These are phyloP conservation scores for Arthrobotrys sinensis DNA, from an alignment of 2,329 filamentous ascomycete species.

Conservation along the genomic window DNA sequence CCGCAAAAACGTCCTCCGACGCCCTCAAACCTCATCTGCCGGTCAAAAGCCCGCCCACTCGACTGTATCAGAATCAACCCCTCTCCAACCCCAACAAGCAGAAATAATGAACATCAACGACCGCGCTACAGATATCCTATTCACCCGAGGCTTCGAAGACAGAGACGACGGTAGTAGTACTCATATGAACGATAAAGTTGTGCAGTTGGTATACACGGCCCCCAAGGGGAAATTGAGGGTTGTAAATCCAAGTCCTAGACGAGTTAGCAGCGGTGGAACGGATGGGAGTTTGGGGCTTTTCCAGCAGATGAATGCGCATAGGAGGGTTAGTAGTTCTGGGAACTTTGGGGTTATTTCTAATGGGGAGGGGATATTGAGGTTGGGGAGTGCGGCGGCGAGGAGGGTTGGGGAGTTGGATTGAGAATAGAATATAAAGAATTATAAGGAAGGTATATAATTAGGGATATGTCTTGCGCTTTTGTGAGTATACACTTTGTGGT, in stretches of 20 bases:
- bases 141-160: slow-evolving; percentile 58
- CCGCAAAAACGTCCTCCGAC: slow-evolving; percentile 33
- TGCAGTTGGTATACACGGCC: slow-evolving; percentile 93
- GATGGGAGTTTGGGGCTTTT: slow-evolving; percentile 61
- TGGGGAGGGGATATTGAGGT: slow-evolving; percentile 40
- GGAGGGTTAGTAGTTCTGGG: slow-evolving; percentile 48
- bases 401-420: slow-evolving; percentile 51
- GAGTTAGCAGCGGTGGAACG: slow-evolving; percentile 50
- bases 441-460: neutral
- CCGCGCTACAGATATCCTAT: slow-evolving; percentile 64
- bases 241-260: slow-evolving; percentile 81
- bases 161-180: slow-evolving; percentile 65
- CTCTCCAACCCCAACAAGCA: slow-evolving; percentile 37
- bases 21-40: slow-evolving; percentile 32
- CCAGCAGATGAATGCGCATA: slow-evolving; percentile 33
- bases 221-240: slow-evolving; percentile 87
- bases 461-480: neutral
- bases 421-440: neutral
- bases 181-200: slow-evolving; percentile 64
- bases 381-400: slow-evolving; percentile 46
- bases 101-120: slow-evolving; percentile 65
- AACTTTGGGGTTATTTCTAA: slow-evolving; percentile 6
- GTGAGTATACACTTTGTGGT: too few species aligned
- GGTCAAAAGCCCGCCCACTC: slow-evolving; percentile 1
- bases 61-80: slow-evolving; percentile 9